A percentile compares a stretch with the other conserved stretches of the same genome.
These are phyloP conservation scores for Pilasporangium apinafurcum DNA, from an alignment of 352 stramenopile species.

Conservation along the genomic window DNA sequence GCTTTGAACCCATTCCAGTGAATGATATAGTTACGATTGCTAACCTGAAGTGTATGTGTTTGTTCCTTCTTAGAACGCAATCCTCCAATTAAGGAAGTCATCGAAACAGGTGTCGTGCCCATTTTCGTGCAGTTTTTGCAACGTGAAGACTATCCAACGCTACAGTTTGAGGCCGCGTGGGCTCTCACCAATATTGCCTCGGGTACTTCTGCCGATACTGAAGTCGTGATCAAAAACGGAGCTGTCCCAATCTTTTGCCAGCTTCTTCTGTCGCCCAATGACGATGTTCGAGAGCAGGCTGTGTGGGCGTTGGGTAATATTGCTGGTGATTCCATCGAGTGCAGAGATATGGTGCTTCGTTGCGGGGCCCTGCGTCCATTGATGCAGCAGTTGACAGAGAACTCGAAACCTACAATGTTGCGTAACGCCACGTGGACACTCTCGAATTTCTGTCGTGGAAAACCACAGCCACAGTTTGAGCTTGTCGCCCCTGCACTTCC, in stretches of 20 bases:
- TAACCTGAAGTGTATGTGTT: conserved; percentile 8
- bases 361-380: conserved; percentile 93
- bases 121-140: conserved; percentile 98
- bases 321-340: conserved; percentile 96
- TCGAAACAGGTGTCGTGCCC: conserved; percentile 96
- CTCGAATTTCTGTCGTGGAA: conserved; percentile 97
- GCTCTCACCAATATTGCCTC: conserved; percentile 99
- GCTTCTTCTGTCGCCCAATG: conserved; percentile 94
- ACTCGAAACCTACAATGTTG: conserved; percentile 94
- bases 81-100: conserved; percentile 98
- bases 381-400: conserved; percentile 90
- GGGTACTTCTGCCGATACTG: conserved; percentile 96
- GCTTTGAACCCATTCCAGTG: not conserved
- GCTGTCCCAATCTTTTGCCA: conserved; percentile 97
- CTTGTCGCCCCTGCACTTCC: conserved; percentile 91
- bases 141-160: conserved; percentile 87
- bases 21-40: not conserved
- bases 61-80: conserved; percentile 86
- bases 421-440: conserved; percentile 99
- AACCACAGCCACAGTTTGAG: conserved; percentile 93
- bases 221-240: conserved; percentile 96
- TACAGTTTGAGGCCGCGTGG: conserved; percentile 99
- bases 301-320: conserved; percentile 99
- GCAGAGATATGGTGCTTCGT: conserved; percentile 94
- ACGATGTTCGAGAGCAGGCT: conserved; percentile 95